Evolutionary conservation across 805 yeast genomes (phyloP), one percentile per base, ranked within the genome.

Genomic region (Cyberlindnera mississippiensis): DNA sequence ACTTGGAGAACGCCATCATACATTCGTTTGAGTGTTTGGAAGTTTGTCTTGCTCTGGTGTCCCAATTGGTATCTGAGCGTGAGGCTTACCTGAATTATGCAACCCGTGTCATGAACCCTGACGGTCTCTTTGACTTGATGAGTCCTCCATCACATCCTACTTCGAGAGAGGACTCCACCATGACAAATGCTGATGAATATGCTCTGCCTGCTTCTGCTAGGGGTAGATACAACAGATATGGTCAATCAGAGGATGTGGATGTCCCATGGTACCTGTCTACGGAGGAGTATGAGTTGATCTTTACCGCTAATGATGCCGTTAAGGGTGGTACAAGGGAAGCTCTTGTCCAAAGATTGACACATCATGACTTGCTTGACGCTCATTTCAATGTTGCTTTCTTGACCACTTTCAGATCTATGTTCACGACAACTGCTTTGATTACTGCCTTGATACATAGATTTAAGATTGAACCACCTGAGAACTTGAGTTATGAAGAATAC

Each of bases 311-410:
- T 45, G 93, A 90, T 2, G 72, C 72, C 40, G 73, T 89, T 28
- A 84, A 82, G 59, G 97, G 96, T 38, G 97, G 96, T 5, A 76
- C 95, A 0, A 73, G 78, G 34, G 80, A 75, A 33, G 95, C 95
- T 0, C 66, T 91, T 33, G 72, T 91, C 7, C 83, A 88, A 40
- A 87, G 85, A 60, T 68, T 90, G 45, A 86, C 96, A 0, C 84
- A 81, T 56, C 95, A 88, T 56, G 77, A 76, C 40, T 61, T 73
- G 30, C 63, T 75, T 17, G 85, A 81, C 54, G 73, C 80, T 3
- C 68, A 72, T 18, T 89, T 80, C 63, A 81, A 80, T 52, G 67
- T 81, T 6, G 75, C 88, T 0, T 77, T 90, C 66, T 64, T 89
- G 45, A 66, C 79, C n/a, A 80, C 95, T 0, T 86, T 88, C 62